Evolutionary conservation across 495 filamentous ascomycete species (phyloP).

Genomic region (Umbilicaria muhlenbergii): DNA sequence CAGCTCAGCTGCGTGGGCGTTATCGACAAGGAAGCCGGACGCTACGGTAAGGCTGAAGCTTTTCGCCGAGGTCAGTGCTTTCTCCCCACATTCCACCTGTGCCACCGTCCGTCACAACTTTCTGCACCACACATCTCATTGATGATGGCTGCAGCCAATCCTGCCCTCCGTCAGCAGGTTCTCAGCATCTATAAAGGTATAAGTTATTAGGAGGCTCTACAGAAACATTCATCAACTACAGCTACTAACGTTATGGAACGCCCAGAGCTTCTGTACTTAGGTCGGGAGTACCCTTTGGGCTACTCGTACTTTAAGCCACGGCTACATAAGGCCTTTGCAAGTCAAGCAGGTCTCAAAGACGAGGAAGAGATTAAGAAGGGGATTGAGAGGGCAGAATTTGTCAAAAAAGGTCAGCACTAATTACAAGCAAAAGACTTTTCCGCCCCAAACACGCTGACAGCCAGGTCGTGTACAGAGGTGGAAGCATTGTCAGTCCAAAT

Average conservation of each 20-base stretch:
- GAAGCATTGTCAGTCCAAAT: conserved; percentile 63
- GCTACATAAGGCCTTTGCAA: conserved; percentile 71
- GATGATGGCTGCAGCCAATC: conserved; percentile 22
- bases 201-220: conserved; percentile 5
- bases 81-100: too few species aligned
- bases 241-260: conserved; percentile 17
- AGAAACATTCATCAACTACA: conserved; percentile 6
- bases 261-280: conserved; percentile 68
- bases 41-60: too few species aligned
- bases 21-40: too few species aligned
- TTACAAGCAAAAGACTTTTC: neutral
- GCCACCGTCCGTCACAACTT: too few species aligned
- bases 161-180: conserved; percentile 59
- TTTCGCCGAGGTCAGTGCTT: too few species aligned
- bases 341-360: conserved; percentile 52
- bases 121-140: too few species aligned
- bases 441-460: neutral
- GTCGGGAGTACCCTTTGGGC: conserved; percentile 75
- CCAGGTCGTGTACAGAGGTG: conserved; percentile 40
- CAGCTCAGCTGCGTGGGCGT: too few species aligned
- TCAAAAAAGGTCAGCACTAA: conserved; percentile 60
- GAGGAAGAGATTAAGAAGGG: conserved; percentile 58
- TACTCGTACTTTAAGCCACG: conserved; percentile 69
- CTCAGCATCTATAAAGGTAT: conserved; percentile 84
- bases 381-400: conserved; percentile 67